Conservation (phyloP, 2,329 filamentous ascomycete genomes). For the Simplicillium aogashimaense region DNA sequence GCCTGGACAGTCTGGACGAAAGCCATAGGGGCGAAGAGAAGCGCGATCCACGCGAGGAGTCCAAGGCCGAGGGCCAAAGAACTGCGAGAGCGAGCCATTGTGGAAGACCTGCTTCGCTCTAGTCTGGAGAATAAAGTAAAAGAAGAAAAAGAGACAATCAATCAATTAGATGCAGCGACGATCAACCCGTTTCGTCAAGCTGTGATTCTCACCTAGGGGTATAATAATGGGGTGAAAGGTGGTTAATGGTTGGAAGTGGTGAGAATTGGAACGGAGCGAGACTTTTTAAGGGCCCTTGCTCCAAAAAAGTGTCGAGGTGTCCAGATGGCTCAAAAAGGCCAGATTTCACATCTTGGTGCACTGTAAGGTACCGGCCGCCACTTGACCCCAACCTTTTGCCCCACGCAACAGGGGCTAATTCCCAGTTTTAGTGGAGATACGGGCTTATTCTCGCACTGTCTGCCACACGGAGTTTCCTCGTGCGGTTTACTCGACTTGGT, state of each 20-base stretch:
- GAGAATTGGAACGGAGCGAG: constrained; percentile 13
- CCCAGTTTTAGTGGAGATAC: constrained; percentile 1
- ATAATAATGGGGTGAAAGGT: constrained; percentile 15
- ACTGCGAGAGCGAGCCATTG: constrained; percentile 51
- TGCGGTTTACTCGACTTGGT: background rate
- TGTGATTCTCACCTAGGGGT: constrained; percentile 17
- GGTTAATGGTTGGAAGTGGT: constrained; percentile 16
- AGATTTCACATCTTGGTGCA: constrained; percentile 30
- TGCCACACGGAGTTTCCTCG: background rate
- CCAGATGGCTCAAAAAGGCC: constrained; percentile 36
- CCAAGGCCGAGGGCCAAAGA: constrained; percentile 73
- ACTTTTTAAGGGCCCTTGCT: constrained; percentile 24
- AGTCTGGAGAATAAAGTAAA: constrained; percentile 10
- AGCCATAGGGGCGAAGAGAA: constrained; percentile 79
- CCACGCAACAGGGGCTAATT: constrained; percentile 21
- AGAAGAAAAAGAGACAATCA: constrained; percentile 11
- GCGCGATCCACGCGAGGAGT: constrained; percentile 82
- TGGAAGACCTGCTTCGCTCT: constrained; percentile 14
- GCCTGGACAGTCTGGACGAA: constrained; percentile 70
- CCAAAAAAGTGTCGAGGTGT: constrained; percentile 31
- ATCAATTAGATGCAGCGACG: constrained; percentile 17
- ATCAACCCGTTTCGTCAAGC: constrained; percentile 16
- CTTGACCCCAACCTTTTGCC: constrained; percentile 10
- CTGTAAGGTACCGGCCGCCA: constrained; percentile 7
- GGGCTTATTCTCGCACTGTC: background rate